Percentiles rank a stretch among this genome's conserved stretches.
These are phyloP conservation scores for Pyrenophora graminea DNA, from an alignment of 2,329 filamentous ascomycete genomes.

Conservation along the genomic window DNA sequence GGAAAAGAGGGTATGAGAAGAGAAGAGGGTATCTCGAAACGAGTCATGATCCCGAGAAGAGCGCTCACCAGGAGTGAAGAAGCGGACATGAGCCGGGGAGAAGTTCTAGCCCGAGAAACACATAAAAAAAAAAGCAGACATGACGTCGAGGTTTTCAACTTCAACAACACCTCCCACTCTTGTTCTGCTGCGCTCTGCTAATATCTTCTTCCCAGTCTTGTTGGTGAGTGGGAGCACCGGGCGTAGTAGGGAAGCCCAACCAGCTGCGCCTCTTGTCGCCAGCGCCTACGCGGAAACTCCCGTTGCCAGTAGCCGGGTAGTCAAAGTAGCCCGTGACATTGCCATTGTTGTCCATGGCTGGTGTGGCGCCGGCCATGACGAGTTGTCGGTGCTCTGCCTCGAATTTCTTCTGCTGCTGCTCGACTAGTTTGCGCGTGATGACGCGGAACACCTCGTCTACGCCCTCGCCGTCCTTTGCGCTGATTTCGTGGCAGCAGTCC, in stretches of 20 bases:
- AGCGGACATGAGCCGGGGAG: no score
- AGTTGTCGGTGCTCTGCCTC: slow-evolving; percentile 56
- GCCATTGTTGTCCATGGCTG: slow-evolving; percentile 43
- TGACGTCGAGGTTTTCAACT: no score
- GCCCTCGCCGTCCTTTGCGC: slow-evolving; percentile 89
- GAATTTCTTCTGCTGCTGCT: slow-evolving; percentile 66
- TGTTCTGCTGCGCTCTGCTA: slow-evolving; percentile 35
- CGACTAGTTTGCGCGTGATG: slow-evolving; percentile 80
- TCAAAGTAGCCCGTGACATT: slow-evolving; percentile 55
- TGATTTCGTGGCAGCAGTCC: slow-evolving; percentile 98
- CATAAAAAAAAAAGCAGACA: no score
- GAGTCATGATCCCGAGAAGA: no score
- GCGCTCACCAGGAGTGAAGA: no score
- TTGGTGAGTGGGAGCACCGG: slow-evolving; percentile 37
- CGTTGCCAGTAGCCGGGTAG: slow-evolving; percentile 53
- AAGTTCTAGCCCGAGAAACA: no score
- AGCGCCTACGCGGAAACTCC: slow-evolving; percentile 63
- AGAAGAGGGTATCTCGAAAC: no score
- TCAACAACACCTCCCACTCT: slow-evolving; percentile 45
- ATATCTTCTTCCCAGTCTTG: slow-evolving; percentile 44
- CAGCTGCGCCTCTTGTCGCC: slow-evolving; percentile 69
- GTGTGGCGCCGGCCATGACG: slow-evolving; percentile 50
- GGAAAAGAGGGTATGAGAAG: no score
- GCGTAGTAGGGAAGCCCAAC: slow-evolving; percentile 62
- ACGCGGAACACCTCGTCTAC: slow-evolving; percentile 96